Evolutionary conservation across 108 stramenopile species (phyloP).

Genomic region (Stephanodiscus minutulus): DNA sequence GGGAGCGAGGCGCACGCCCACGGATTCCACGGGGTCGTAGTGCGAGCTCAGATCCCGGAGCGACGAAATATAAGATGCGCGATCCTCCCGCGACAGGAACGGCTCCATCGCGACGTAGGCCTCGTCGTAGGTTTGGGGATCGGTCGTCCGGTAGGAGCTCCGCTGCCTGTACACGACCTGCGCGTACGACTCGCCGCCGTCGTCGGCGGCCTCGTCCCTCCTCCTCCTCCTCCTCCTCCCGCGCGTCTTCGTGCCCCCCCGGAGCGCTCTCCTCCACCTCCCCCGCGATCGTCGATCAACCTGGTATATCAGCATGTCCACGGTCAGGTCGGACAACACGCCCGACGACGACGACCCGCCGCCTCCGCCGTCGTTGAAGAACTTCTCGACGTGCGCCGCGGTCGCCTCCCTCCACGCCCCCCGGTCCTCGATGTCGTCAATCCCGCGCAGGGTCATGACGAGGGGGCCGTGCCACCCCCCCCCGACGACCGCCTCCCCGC

Average conservation of each 20-base stretch:
- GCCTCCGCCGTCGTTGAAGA: not conserved
- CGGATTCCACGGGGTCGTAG: slow-evolving; percentile 7
- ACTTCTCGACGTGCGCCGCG: slow-evolving; percentile 7
- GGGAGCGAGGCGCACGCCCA: not conserved
- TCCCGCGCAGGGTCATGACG: slow-evolving; percentile 7
- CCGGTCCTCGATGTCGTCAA: not conserved
- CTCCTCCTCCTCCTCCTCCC: not conserved
- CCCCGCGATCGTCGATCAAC: not conserved
- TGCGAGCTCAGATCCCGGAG: not conserved
- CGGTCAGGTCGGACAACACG: not conserved
- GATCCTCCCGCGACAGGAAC: not conserved
- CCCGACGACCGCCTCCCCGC: not conserved
- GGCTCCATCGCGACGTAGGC: not conserved
- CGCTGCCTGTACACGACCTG: slow-evolving; percentile 1
- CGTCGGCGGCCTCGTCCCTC: no score
- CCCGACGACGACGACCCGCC: not conserved
- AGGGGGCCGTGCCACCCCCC: not conserved
- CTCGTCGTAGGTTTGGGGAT: not conserved
- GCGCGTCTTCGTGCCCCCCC: not conserved
- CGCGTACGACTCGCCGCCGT: not conserved
- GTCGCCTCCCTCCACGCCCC: slow-evolving; percentile 6
- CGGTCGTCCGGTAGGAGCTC: slow-evolving; percentile 2
- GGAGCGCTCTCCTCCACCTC: not conserved
- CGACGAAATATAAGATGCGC: not conserved
- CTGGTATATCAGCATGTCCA: slow-evolving; percentile 8